Evolutionary conservation across 2,329 filamentous ascomycete genomes (phyloP).

Genomic region (Ophiostoma australiae): DNA sequence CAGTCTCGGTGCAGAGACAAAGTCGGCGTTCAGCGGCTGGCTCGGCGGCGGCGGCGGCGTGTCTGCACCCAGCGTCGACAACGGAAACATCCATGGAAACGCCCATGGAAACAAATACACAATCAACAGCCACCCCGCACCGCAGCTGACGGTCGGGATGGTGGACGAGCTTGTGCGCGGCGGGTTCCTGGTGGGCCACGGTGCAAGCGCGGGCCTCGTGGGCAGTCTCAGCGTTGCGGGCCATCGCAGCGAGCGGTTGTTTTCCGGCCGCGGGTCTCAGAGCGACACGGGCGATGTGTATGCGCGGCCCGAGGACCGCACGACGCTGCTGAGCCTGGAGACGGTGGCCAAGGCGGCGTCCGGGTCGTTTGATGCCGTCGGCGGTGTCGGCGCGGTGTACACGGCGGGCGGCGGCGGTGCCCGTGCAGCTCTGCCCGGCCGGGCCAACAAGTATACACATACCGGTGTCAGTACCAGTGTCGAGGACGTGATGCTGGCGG

Average conservation of each 20-base stretch:
- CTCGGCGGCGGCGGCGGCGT: conserved; percentile 39
- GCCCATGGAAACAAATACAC: conserved; percentile 27
- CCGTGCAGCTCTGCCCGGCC: conserved; percentile 31
- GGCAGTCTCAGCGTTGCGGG: conserved; percentile 30
- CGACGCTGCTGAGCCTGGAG: conserved; percentile 56
- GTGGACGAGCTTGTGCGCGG: conserved; percentile 56
- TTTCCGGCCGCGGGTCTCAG: conserved; percentile 2
- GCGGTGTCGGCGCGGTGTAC: conserved; percentile 61
- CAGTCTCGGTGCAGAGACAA: conserved; percentile 40
- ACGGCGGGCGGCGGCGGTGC: conserved; percentile 53
- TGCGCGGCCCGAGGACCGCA: conserved; percentile 49
- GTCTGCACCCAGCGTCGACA: too few relatives aligned
- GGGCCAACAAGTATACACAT: background rate
- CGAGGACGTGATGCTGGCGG: conserved; percentile 50
- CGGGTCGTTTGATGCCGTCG: conserved; percentile 64
- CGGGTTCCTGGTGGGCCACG: conserved; percentile 60
- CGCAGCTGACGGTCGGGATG: conserved; percentile 41
- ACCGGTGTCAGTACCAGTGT: background rate
- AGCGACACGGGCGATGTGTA: conserved; percentile 36
- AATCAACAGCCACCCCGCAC: conserved; percentile 22
- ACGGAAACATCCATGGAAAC: conserved; percentile 31
- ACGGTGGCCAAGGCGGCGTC: conserved; percentile 61
- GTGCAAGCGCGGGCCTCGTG: conserved; percentile 27
- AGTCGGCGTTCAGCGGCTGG: conserved; percentile 51
- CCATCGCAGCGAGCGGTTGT: conserved; percentile 3